These are phyloP conservation scores for Ustilago sp. DNA, from an alignment of 1,284 basidiomycete genomes.

Conservation along the genomic window DNA sequence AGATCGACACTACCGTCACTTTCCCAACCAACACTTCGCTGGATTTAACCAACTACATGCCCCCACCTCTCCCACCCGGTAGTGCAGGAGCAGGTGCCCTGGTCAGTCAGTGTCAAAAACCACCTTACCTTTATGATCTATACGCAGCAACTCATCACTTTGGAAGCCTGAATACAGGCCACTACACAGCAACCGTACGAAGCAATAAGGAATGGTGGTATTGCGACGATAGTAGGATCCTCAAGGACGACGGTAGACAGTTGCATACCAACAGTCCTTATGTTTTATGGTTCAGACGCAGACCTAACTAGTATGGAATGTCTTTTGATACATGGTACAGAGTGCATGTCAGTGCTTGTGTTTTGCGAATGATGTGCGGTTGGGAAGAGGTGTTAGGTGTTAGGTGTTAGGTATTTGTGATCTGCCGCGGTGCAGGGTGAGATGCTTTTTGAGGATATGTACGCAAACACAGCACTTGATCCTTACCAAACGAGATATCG, in stretches of 20 bases:
- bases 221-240: conserved; percentile 64
- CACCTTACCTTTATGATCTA: conserved; percentile 71
- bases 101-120: conserved; percentile 55
- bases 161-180: conserved; percentile 67
- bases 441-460: too few species aligned
- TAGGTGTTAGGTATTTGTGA: too few species aligned
- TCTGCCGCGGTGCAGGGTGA: too few species aligned
- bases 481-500: too few species aligned
- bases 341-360: too few species aligned
- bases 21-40: conserved; percentile 82
- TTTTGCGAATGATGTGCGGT: too few species aligned
- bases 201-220: conserved; percentile 64
- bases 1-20: conserved; percentile 71
- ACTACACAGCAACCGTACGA: conserved; percentile 67
- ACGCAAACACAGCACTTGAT: too few species aligned
- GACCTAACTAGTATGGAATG: conserved; percentile 10
- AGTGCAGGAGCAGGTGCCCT: conserved; percentile 16
- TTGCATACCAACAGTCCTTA: conserved; percentile 62
- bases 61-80: conserved; percentile 71
- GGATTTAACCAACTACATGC: conserved; percentile 92
- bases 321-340: neutral
- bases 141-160: conserved; percentile 71
- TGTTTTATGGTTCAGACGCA: conserved; percentile 62
- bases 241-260: conserved; percentile 54
- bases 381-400: too few species aligned